These are phyloP conservation scores for Sonneratia caseolaris DNA, from an alignment of 345 rosid genomes.

Conservation along the genomic window DNA sequence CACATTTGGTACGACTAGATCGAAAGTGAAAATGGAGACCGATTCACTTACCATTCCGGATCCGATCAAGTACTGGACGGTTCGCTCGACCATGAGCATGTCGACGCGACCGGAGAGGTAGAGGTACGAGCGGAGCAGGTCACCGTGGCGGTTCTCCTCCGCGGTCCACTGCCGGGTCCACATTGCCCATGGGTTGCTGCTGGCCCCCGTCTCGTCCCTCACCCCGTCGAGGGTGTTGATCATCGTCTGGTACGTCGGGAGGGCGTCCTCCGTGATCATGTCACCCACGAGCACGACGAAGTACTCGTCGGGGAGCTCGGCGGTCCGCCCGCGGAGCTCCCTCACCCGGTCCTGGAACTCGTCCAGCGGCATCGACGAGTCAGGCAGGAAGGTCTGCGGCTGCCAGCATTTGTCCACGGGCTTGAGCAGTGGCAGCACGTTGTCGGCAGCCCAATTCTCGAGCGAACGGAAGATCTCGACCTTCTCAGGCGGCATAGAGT, in stretches of 20 bases:
- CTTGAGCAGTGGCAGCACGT: constrained; percentile 50
- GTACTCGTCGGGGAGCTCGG: constrained; percentile 52
- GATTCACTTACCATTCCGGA: constrained; percentile 47
- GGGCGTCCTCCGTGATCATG: constrained; percentile 77
- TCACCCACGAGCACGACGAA: constrained; percentile 74
- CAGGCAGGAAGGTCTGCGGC: constrained; percentile 47
- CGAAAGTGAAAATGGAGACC: not conserved
- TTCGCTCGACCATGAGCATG: constrained; percentile 52
- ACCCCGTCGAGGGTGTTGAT: constrained; percentile 69
- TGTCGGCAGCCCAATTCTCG: constrained; percentile 44
- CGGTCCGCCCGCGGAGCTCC: constrained; percentile 44
- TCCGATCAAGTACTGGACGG: constrained; percentile 54
- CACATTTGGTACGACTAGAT: too few species aligned
- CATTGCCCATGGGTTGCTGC: constrained; percentile 56
- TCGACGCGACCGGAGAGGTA: constrained; percentile 75
- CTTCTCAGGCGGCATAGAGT: constrained; percentile 58
- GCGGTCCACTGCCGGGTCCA: constrained; percentile 81
- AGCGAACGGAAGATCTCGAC: constrained; percentile 54
- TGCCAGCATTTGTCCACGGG: constrained; percentile 74
- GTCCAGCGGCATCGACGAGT: constrained; percentile 23
- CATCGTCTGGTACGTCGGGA: constrained; percentile 67
- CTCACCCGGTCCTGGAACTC: constrained; percentile 50
- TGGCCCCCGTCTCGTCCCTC: constrained; percentile 66
- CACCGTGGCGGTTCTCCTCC: constrained; percentile 75
- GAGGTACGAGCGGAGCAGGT: constrained; percentile 42